Evolutionary conservation across 768 basidiomycete species (phyloP), one percentile per base, ranked within the genome.

Genomic region (Macrolepiota fuliginosa): DNA sequence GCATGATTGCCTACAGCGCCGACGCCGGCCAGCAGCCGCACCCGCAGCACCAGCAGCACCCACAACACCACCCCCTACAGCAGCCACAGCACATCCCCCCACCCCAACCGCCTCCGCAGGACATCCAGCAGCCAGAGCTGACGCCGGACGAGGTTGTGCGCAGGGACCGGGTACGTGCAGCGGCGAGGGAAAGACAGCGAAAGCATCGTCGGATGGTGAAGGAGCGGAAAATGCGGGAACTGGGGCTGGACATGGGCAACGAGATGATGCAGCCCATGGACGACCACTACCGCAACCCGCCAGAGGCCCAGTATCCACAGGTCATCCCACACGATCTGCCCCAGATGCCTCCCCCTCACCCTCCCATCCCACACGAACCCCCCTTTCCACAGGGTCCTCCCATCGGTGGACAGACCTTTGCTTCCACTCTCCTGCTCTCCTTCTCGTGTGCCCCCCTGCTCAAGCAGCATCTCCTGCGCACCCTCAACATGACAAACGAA

Each of bases 211-310:
- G 79, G 64, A 78, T 89, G 36, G 85, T 92, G 57, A 93, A 92
- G 74, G 86, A 89, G 70, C 80, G 86, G 63, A 91, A 93, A 70
- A 84, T 91, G 83, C 82, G 89, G 61, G 90, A 91, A 61, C 80
- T 92, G n/a, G 91, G 90, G 4, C 71, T 91, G 54, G 90, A 92
- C 69, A 90, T 92, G 86, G 86, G 88, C 64, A 86, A 86, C 79
- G 89, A 90, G 63, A 79, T 89, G 66, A 69, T 86, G 66, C 79
- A 81, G 17, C 79, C 82, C 32, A 81, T 88, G 69, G 89, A 90
- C 42, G 88, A 89, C 25, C 86, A 85, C 60, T 90, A 87, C 67
- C 80, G 87, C 47, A 79, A 88, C 56, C 75, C 79, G 56, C 73
- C 76, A 22, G 79, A 82, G 35, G 77, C 77, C 6, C 74, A 77